Evolutionary conservation across 768 basidiomycete genomes (phyloP), one percentile per base, ranked within the genome.

Genomic region (Mycena filopes): DNA sequence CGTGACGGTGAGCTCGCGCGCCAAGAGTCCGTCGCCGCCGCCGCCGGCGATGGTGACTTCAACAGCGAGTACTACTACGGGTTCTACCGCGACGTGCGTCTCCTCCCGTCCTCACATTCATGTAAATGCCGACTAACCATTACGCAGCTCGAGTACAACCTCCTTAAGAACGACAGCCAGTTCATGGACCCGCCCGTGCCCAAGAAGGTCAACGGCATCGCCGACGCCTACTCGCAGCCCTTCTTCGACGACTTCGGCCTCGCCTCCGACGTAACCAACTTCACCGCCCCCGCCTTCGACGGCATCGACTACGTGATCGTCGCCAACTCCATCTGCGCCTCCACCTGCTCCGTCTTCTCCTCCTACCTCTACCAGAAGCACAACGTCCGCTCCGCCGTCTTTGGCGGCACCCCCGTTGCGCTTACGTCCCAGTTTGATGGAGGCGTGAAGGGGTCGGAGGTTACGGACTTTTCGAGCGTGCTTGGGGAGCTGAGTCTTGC

Each of bases 181-280:
- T 70, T 70, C 47, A 60, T 67, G 57, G 59, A 64, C 49, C 69
- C 69, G 15, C 47, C 69, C 11, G 66, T 70, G 1, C 62, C 69
- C 3, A 54, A 63, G 42, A 46, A 20, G 9, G 41, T 70, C 31
- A 70, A 70, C 55, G 69, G 69, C 31, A 40, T 70, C 43, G 1
- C 20, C 0, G 69, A 70, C 42, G 62, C 69, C 6, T 70, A 55
- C 55, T 67, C 69, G 28, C 46, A 70, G 25, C 38, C 25, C 36
- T 65, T 70, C 63, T 58, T 67, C 38, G 69, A 70, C 59, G 69
- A 70, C 55, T 70, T 70, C 38, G 69, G 69, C 15, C 56, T 46
- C 43, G 33, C 9, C 29, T 42, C 53, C 16, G 60, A 59, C 28
- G 59, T 51, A 16, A 55, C 63, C 11, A 70, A 66, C 49, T 54